These are phyloP conservation scores for Solanum sparsipilum DNA, from an alignment of 257 asterid species.

Conservation along the genomic window DNA sequence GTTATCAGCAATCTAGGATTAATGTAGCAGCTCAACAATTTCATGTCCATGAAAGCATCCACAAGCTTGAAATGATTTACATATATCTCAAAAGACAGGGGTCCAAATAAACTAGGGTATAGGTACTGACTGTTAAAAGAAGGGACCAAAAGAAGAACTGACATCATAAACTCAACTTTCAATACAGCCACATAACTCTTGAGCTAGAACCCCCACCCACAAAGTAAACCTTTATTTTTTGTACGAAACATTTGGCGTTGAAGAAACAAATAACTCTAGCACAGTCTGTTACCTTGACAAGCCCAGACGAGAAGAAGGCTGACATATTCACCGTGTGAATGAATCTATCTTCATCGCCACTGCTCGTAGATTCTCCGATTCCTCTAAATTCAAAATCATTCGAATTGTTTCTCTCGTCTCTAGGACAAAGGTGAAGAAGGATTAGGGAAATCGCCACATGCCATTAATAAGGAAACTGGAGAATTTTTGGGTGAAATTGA, in stretches of 20 bases:
- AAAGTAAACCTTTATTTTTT: neutral
- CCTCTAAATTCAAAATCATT: no score
- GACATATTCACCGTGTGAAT: no score
- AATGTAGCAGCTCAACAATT: neutral
- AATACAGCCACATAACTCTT: neutral
- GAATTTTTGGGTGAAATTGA: no score
- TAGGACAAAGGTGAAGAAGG: no score
- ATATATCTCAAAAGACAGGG: neutral
- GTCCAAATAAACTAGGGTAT: neutral
- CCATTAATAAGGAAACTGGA: no score
- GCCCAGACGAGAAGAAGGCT: no score
- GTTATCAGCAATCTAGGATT: neutral
- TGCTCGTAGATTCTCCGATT: no score
- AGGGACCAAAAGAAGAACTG: neutral
- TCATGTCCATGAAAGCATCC: neutral
- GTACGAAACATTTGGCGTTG: neutral
- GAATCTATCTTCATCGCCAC: no score
- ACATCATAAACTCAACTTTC: neutral
- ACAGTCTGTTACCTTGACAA: neutral
- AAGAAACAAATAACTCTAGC: neutral
- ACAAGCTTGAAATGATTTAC: neutral
- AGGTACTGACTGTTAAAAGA: neutral
- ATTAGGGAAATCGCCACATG: no score
- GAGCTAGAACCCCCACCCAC: neutral
- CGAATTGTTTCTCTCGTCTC: no score